phyloP scores from a whole-genome alignment of 1,284 basidiomycete species.

The Pterula multifida region DNA sequence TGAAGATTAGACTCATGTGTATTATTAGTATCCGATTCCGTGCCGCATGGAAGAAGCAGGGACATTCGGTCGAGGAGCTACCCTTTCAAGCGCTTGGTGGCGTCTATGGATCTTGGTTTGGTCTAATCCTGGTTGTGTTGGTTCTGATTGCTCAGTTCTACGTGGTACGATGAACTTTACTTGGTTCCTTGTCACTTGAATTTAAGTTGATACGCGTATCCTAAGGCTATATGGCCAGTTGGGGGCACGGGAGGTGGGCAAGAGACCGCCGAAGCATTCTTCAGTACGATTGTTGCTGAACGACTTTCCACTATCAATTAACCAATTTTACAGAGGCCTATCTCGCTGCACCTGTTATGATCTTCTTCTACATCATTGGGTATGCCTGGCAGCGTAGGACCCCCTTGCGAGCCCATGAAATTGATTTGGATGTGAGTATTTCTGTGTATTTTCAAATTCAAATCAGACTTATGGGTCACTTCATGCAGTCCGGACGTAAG shows the following conservation, averaged over 20 bases:
- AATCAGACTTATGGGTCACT: not conserved
- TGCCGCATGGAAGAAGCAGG: conserved; percentile 27
- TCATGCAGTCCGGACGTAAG: conserved; percentile 21
- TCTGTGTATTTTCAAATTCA: too few relatives aligned
- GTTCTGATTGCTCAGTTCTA: conserved; percentile 34
- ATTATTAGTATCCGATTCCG: conserved; percentile 27
- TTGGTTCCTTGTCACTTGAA: not conserved
- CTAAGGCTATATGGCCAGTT: conserved; percentile 26
- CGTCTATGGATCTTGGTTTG: conserved; percentile 30
- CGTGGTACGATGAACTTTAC: conserved; percentile 16
- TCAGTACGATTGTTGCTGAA: conserved; percentile 19
- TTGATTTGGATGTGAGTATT: conserved; percentile 25
- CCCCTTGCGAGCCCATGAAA: conserved; percentile 23
- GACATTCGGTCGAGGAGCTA: conserved; percentile 30
- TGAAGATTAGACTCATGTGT: not conserved
- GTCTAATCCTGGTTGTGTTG: conserved; percentile 24
- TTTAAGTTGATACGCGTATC: not conserved
- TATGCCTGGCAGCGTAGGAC: conserved; percentile 26
- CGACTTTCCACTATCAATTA: not conserved
- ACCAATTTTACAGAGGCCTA: conserved; percentile 17
- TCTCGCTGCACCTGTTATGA: conserved; percentile 26
- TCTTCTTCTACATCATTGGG: conserved; percentile 24
- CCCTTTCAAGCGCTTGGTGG: conserved; percentile 30
- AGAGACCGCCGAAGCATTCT: conserved; percentile 22
- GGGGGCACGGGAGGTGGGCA: conserved; percentile 15